phyloP scores from a whole-genome alignment of 2,329 filamentous ascomycete genomes.

The Lachnellula suecica region DNA sequence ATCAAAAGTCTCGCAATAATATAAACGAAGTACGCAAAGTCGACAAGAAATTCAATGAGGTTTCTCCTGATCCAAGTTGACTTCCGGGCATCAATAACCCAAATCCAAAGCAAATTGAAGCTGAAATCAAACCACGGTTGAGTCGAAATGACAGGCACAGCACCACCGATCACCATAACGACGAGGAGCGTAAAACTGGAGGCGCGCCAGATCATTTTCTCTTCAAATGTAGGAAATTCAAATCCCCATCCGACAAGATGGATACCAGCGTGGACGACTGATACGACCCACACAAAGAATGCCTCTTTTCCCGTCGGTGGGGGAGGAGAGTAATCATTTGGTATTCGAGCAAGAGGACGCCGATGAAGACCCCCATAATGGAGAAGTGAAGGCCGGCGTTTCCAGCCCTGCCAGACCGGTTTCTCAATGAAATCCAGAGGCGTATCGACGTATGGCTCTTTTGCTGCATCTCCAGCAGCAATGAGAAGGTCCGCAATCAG shows the following conservation, averaged over 20 bases:
- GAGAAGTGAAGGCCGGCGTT: constrained; percentile 2
- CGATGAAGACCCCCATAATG: constrained; percentile 4
- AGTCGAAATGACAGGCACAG: constrained; percentile 6
- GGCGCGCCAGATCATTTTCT: constrained; percentile 1
- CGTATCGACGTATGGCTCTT: neutral
- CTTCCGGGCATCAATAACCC: constrained; percentile 3
- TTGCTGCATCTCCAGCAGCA: constrained; percentile 1
- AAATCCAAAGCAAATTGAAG: constrained; percentile 9
- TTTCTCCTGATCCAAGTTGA: constrained; percentile 4
- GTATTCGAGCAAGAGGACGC: constrained; percentile 7
- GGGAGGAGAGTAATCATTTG: constrained; percentile 6
- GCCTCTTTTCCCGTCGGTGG: constrained; percentile 6
- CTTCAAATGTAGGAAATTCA: neutral
- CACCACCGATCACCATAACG: constrained; percentile 6
- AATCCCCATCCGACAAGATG: constrained; percentile 3
- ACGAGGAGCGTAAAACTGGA: neutral
- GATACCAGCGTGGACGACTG: constrained; percentile 5
- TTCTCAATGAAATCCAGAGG: constrained; percentile 4
- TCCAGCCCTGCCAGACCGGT: neutral
- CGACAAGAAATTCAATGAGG: neutral
- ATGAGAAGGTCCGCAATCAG: constrained; percentile 5
- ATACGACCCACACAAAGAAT: constrained; percentile 3
- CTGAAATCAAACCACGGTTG: constrained; percentile 7
- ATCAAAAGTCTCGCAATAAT: constrained; percentile 3
- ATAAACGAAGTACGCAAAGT: constrained; percentile 2